Conservation (phyloP, 345 rosid genomes). For the Pistacia vera region DNA sequence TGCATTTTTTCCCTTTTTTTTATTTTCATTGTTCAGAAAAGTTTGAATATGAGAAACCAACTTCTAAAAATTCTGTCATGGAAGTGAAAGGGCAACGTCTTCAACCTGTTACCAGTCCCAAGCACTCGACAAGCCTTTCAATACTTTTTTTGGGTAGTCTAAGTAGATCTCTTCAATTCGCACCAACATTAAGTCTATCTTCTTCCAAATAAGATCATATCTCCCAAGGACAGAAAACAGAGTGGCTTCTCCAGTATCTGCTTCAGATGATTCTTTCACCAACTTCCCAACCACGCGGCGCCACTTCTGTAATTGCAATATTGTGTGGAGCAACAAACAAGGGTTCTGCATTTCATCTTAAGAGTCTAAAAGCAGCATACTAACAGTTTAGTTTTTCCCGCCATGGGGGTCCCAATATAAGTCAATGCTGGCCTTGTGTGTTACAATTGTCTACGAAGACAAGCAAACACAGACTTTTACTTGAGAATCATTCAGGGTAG, state of each 20-base stretch:
- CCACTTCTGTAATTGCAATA: constrained; percentile 47
- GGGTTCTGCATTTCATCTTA: constrained; percentile 39
- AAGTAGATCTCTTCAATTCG: constrained; percentile 36
- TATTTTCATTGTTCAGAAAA: constrained; percentile 30
- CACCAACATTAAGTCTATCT: constrained; percentile 30
- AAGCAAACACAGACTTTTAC: constrained; percentile 22
- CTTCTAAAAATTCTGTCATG: constrained; percentile 17
- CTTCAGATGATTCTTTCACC: constrained; percentile 26
- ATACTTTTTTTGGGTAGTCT: constrained; percentile 48
- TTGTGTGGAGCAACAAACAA: constrained; percentile 55
- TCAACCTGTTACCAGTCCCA: constrained; percentile 27
- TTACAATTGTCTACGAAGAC: constrained; percentile 33
- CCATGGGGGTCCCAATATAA: constrained; percentile 63
- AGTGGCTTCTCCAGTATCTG: constrained; percentile 9
- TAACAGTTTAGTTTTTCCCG: constrained; percentile 55
- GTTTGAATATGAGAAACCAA: constrained; percentile 19
- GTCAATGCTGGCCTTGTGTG: constrained; percentile 38
- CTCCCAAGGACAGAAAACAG: constrained; percentile 22
- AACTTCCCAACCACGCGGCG: constrained; percentile 41
- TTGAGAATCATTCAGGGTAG: constrained; percentile 41
- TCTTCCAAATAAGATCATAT: constrained; percentile 48
- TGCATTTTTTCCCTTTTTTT: constrained; percentile 1
- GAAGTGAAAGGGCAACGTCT: constrained; percentile 4
- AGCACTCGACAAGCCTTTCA: too few relatives aligned
- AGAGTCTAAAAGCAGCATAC: constrained; percentile 35